Base-by-base conservation (phyloP, 139 green algal genomes). In the Chlamydomonas asymmetrica region DNA sequence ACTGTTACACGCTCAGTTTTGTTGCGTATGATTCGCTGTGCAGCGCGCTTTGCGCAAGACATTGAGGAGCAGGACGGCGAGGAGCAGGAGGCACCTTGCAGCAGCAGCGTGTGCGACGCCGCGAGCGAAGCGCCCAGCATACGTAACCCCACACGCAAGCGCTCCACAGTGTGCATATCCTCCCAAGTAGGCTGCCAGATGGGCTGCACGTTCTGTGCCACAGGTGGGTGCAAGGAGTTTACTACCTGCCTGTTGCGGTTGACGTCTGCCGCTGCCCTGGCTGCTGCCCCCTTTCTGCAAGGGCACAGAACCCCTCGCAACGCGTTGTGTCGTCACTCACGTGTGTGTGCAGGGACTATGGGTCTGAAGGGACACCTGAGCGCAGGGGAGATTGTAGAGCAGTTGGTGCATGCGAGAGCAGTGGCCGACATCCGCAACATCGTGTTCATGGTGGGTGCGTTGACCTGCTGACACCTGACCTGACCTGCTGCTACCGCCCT, bases 151-250 rank as follows among this genome's bases (percentile, higher is more conserved):
- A n/a, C n/a, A n/a, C 37, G 88, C 59, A 64, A 65, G 52, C 84
- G 95, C 1, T 76, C 84, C 34, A 98, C 94, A 22, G 86, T 97
- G 38, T 97, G 92, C 57, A 88, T 97, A 13, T 95, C 90, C 0
- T 93, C 82, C 10, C 88, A 96, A 75, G 91, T 97, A 0, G 95
- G 95, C 59, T 98, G 95, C 82, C 81, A 93, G 71, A 98, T 98
- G 95, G 93, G 90, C 39, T 98, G 96, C 87, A 97, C 93, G 41
- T 99, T 99, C 71, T 99, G 96, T 67, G 96, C 96, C 0, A 99
- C 96, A 69, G 92, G 89, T 91, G 71, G 29, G 77, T 3, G 25
- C 39, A 50, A 31, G 8, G 32, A 16, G 1, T n/a, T n/a, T n/a
- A n/a, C n/a, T n/a, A n/a, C n/a, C n/a, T n/a, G n/a, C n/a, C n/a